Percentiles rank a stretch among this genome's conserved stretches.
Conservation (phyloP, 108 stramenopile species). For the Cyclotella sp. region DNA sequence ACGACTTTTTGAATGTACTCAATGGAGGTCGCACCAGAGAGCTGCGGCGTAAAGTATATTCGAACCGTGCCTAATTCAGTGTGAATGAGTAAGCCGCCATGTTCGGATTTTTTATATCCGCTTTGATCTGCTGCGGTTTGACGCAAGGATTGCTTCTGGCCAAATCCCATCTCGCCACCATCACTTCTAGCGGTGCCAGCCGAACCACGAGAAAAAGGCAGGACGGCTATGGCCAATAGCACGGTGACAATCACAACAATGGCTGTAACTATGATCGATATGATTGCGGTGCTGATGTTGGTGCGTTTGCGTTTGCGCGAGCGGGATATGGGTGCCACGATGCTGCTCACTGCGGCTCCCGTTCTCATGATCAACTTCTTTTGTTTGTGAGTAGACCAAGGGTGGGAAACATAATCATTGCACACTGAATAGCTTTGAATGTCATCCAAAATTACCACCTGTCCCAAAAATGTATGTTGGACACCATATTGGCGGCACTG, state of each 20-base stretch:
- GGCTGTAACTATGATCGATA: neutral
- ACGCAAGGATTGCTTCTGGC: neutral
- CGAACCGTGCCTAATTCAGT: conserved; percentile 55
- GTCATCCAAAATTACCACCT: too few relatives aligned
- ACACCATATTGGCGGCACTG: too few relatives aligned
- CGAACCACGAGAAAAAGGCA: neutral
- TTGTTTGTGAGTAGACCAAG: too few relatives aligned
- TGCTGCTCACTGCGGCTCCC: neutral
- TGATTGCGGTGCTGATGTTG: neutral
- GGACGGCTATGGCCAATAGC: too few relatives aligned
- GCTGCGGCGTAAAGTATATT: conserved; percentile 63
- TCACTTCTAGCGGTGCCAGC: neutral
- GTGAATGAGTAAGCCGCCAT: conserved; percentile 12
- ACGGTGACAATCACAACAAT: neutral
- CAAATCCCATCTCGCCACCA: neutral
- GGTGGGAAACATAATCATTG: too few relatives aligned
- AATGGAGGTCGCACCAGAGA: conserved; percentile 57
- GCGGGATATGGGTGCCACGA: conserved; percentile 7
- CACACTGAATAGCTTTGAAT: too few relatives aligned
- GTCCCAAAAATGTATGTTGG: too few relatives aligned
- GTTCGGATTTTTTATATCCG: neutral
- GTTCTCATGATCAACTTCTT: neutral
- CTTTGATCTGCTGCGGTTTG: neutral
- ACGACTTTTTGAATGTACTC: conserved; percentile 67
- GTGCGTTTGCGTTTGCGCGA: neutral